Base-by-base conservation (phyloP, 441 rosid genomes). In the Mallotus repandus region DNA sequence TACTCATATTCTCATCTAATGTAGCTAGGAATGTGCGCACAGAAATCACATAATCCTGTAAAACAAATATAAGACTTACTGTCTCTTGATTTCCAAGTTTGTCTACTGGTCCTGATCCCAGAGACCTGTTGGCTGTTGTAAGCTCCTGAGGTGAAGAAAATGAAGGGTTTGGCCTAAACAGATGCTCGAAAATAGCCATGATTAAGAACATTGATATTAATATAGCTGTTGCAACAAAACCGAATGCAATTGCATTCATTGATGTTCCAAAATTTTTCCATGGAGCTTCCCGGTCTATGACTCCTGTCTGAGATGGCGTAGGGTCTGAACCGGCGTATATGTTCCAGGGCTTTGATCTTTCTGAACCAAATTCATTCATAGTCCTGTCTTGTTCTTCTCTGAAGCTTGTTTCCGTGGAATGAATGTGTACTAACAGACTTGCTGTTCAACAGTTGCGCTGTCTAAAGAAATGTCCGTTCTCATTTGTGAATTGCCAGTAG, bases 211-310 rank as follows among this genome's bases (percentile, higher is more conserved):
- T 93, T 50, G 93, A 91, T 81, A 96, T 91, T 80, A 96, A 89
- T 72, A 95, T 86, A 70, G 98, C 99, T n/a, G 99, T 91, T 69
- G 99, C 99, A 5, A 95, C 97, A 54, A 90, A 93, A 3, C 99
- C 98, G 73, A 96, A 96, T 1, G 98, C 94, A 52, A 95, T 91
- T 0, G 99, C 97, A 76, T 85, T 91, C 77, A 90, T 91, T 7
- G 97, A 90, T 81, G 88, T 86, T 45, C 88, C 97, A 14, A 89
- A 89, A 72, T 84, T 80, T 73, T 86, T 86, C 94, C 95, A 87
- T 50, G 92, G 90, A 68, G 85, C 84, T 58, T 87, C 92, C 57
- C 65, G 79, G 18, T 86, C 89, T 12, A 52, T 54, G 5, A 41
- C 75, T 8, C 57, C 80, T 59, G 82, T 11, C 56, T 84, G 85